Base-by-base conservation (phyloP, 768 basidiomycete genomes). In the Boletus sp. region DNA sequence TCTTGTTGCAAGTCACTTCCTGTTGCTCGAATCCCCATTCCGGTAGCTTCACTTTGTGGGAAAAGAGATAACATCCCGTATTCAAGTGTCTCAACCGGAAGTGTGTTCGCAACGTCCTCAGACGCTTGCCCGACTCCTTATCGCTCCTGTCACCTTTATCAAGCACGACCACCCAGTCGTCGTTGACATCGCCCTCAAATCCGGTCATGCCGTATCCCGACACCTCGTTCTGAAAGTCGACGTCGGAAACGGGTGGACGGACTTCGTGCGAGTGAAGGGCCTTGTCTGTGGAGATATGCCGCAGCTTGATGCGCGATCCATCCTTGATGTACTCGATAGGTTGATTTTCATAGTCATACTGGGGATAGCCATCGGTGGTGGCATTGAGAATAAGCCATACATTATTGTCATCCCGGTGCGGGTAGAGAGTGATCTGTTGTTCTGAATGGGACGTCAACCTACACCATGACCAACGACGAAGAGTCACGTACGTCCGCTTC, bases 1-100 rank as follows among this genome's bases (percentile, higher is more conserved):
- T 96, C 80, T 94, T 98, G 75, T 99, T 99, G 73, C 97, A 99
- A 0, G 97, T 98, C 50, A 99, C 97, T 68, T 99, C 97, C 71
- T 99, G 97, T 72, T 99, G 97, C 68, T 98, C 97, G 64, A 81
- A 99, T 0, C 85, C 97, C 97, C 97, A 99, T 5, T 97, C 91
- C 0, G 97, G 97, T 1, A 99, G 76, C 75, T 98, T 98, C 66
- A 98, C 89, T 72, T 97, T 97, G 76, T 99, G 97, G 24, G 91
- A 94, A 79, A 98, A 99, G 37, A 99, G 80, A 70, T 97, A 98
- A 71, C 97, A 99, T 0, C 95, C 94, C 0, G 91, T 90, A 62
- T 95, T 77, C 17, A 82, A 78, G 72, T 99, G 97, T 52, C 87
- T 77, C 46, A 99, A 74, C 64, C 89, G 80, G 75, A 98, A 96